phyloP scores from a whole-genome alignment of 331 rosid genomes.

The Malus hybrid region DNA sequence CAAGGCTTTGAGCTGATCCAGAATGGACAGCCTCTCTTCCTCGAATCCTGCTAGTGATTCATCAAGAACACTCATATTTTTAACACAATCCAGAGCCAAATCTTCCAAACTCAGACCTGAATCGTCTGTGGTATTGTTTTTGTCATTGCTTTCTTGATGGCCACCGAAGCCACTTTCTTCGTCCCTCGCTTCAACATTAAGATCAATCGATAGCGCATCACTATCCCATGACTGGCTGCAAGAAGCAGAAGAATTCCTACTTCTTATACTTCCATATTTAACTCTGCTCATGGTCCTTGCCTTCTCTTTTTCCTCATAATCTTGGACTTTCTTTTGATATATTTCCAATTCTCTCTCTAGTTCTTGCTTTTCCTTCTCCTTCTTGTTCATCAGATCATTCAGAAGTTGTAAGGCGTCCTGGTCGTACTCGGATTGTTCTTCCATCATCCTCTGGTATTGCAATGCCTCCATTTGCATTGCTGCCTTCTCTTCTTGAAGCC shows the following conservation, averaged over 20 bases:
- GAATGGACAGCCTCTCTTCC: constrained; percentile 64
- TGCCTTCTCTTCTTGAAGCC: constrained; percentile 87
- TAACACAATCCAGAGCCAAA: constrained; percentile 60
- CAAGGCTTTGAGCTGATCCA: constrained; percentile 69
- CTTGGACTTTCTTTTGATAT: constrained; percentile 42
- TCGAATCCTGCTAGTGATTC: constrained; percentile 55
- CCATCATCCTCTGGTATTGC: constrained; percentile 93
- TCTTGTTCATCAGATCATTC: constrained; percentile 66
- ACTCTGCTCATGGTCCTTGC: constrained; percentile 35
- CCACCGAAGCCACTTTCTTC: constrained; percentile 23
- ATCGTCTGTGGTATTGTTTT: constrained; percentile 12
- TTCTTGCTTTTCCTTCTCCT: constrained; percentile 72
- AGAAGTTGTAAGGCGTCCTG: constrained; percentile 79
- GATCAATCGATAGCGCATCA: constrained; percentile 54
- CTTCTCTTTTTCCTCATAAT: constrained; percentile 58
- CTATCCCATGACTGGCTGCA: constrained; percentile 39
- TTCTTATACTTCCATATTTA: constrained; percentile 46
- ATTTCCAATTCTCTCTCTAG: constrained; percentile 69
- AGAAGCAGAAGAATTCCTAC: constrained; percentile 50
- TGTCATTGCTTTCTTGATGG: constrained; percentile 23
- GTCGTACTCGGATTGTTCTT: constrained; percentile 88
- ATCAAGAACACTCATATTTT: constrained; percentile 53
- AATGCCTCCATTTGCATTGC: constrained; percentile 87
- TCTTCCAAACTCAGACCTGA: constrained; percentile 47
- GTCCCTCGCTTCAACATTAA: constrained; percentile 34